These are phyloP conservation scores for Camelina sativa DNA, from an alignment of 345 rosid genomes.

Conservation along the genomic window DNA sequence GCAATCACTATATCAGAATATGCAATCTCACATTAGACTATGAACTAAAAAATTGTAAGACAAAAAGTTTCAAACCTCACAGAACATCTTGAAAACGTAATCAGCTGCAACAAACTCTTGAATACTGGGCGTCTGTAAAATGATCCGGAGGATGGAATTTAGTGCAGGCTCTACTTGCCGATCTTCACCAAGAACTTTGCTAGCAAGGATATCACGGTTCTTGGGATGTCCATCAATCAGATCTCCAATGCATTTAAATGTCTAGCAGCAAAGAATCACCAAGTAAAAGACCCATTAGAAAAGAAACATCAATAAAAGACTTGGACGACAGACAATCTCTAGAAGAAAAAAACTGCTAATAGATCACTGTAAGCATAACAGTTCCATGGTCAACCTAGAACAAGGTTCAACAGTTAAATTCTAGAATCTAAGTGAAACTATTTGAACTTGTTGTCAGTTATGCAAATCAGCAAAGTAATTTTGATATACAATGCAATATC, in stretches of 20 bases:
- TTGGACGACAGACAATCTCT: slow-evolving; percentile 27
- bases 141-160: slow-evolving; percentile 91
- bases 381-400: slow-evolving; percentile 29
- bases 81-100: slow-evolving; percentile 79
- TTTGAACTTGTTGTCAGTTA: background rate
- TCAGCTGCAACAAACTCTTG: slow-evolving; percentile 97
- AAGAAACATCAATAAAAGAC: background rate
- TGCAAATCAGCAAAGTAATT: background rate
- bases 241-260: slow-evolving; percentile 83
- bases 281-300: slow-evolving; percentile 20
- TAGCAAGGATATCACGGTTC: slow-evolving; percentile 77
- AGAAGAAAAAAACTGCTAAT: background rate
- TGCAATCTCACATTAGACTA: slow-evolving; percentile 12
- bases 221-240: slow-evolving; percentile 75
- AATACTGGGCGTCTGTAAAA: slow-evolving; percentile 77
- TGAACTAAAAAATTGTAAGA: slow-evolving; percentile 26
- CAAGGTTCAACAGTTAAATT: slow-evolving; percentile 23
- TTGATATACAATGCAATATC: slow-evolving; percentile 3
- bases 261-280: slow-evolving; percentile 54
- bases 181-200: slow-evolving; percentile 93
- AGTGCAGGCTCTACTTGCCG: slow-evolving; percentile 90
- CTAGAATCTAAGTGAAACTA: background rate
- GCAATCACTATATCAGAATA: slow-evolving; percentile 25
- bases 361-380: background rate
- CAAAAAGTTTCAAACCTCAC: slow-evolving; percentile 67